Evolutionary conservation across 805 yeast species (phyloP), one percentile per base, ranked within the genome.

Genomic region (Wickerhamomyces hampshirensis): DNA sequence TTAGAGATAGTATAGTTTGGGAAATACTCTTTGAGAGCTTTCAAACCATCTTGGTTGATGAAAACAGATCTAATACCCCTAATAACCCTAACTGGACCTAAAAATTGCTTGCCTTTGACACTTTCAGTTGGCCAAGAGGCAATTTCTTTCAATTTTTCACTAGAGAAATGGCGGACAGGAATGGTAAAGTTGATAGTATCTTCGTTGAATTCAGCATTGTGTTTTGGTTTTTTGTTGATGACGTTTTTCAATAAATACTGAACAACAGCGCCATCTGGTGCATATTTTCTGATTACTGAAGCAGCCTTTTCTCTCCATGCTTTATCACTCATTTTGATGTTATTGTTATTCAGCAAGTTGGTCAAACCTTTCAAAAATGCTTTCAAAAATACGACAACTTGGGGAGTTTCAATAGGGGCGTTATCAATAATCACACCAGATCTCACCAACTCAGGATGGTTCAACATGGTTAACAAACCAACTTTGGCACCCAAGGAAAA

Each of bases 401-500:
- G 53, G 14, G 59, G 48, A 4, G 38, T 40, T 29, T 34, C 31
- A 7, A 52, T 43, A 17, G 79, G 79, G 6, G 71, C 56, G 47
- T 71, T 73, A 40, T 71, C 79, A 7, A 73, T 61, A 17, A 69
- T 64, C 7, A 70, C 58, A 26, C 69, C 52, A 28, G 62, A 57
- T 13, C 53, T 47, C 11, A 70, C 56, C 23, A 58, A 38, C 4
- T 61, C 64, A 2, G 75, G 75, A 30, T 59, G 43, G 39, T 52
- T 47, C 35, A 73, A 50, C 4, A 66, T 55, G 4, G 64, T 62
- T 34, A 66, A 37, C 71, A 73, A 68, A 5, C 72, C 66, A 5
- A 68, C 68, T 37, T 72, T 72, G 11, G 75, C 77, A 5, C 79
- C 79, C 66, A 73, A 63, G 21, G 73, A 69, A 47, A 71, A 75